Conservation (phyloP, 2,329 filamentous ascomycete genomes). For the Fusarium phyllophilum region DNA sequence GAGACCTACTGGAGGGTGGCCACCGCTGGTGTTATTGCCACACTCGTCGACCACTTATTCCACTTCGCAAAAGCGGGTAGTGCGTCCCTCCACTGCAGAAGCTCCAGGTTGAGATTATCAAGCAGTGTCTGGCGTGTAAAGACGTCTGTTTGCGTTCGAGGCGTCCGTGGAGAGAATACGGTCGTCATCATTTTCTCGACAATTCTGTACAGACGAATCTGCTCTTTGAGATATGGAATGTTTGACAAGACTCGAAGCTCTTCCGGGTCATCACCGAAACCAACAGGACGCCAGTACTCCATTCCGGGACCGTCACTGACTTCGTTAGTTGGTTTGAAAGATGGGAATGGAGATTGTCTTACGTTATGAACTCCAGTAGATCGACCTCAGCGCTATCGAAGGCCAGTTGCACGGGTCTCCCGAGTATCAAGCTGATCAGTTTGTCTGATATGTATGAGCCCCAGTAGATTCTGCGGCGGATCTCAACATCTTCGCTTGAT, state of each 20-base stretch:
- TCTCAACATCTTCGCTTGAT: background rate
- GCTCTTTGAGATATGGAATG: conserved; percentile 2
- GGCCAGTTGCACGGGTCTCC: background rate
- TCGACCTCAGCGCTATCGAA: background rate
- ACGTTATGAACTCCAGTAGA: background rate
- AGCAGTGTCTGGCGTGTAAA: background rate
- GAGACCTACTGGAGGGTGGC: background rate
- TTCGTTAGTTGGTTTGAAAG: background rate
- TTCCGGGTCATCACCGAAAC: background rate
- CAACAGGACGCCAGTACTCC: background rate
- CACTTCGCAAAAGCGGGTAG: background rate
- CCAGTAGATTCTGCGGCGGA: conserved; percentile 1
- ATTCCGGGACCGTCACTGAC: background rate
- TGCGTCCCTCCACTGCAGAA: background rate
- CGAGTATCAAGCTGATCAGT: background rate
- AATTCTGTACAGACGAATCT: background rate
- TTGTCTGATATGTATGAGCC: conserved; percentile 3
- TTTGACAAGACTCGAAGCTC: background rate
- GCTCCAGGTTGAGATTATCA: background rate
- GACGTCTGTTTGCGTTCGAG: background rate
- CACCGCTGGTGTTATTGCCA: background rate
- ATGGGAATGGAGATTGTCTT: accelerated
- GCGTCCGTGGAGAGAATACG: background rate
- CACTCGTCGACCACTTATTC: background rate
- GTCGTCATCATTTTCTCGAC: conserved; percentile 3